Conservation (phyloP, 2,329 filamentous ascomycete genomes). For the Aotearoamyces nothofagi region DNA sequence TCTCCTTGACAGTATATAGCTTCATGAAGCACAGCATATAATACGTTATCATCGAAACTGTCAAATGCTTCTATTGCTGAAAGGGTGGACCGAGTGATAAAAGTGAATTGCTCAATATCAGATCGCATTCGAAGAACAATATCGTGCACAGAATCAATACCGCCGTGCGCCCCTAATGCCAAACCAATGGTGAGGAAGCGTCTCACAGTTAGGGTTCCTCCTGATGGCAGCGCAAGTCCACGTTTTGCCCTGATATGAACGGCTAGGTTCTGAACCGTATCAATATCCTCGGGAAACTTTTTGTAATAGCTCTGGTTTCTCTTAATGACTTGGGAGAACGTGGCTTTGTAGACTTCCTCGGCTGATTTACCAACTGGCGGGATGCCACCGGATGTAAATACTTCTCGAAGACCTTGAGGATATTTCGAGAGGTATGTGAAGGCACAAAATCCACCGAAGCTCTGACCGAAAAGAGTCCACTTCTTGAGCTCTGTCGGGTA, state of each 20-base stretch:
- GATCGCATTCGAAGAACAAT: conserved; percentile 53
- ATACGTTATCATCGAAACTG: conserved; percentile 58
- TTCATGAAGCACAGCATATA: conserved; percentile 83
- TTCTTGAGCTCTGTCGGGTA: conserved; percentile 55
- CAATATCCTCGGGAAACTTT: conserved; percentile 73
- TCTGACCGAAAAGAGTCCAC: conserved; percentile 83
- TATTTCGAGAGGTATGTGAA: conserved; percentile 73
- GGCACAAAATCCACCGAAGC: conserved; percentile 78
- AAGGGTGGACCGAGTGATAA: conserved; percentile 58
- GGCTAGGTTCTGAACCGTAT: conserved; percentile 50
- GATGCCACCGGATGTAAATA: conserved; percentile 73
- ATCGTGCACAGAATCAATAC: conserved; percentile 60
- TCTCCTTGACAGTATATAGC: conserved; percentile 64
- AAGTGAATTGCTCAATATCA: conserved; percentile 64
- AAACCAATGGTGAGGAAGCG: conserved; percentile 69
- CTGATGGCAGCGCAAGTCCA: conserved; percentile 52
- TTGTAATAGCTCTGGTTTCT: conserved; percentile 62
- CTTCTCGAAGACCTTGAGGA: conserved; percentile 65
- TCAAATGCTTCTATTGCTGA: conserved; percentile 50
- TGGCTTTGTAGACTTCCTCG: conserved; percentile 60
- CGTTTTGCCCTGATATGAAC: conserved; percentile 43
- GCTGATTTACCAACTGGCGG: conserved; percentile 58
- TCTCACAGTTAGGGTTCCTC: conserved; percentile 55
- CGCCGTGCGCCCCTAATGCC: conserved; percentile 64
- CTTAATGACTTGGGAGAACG: conserved; percentile 53